Evolutionary conservation across 306 rosid genomes (phyloP).

Genomic region (Ormosia semicastrata): DNA sequence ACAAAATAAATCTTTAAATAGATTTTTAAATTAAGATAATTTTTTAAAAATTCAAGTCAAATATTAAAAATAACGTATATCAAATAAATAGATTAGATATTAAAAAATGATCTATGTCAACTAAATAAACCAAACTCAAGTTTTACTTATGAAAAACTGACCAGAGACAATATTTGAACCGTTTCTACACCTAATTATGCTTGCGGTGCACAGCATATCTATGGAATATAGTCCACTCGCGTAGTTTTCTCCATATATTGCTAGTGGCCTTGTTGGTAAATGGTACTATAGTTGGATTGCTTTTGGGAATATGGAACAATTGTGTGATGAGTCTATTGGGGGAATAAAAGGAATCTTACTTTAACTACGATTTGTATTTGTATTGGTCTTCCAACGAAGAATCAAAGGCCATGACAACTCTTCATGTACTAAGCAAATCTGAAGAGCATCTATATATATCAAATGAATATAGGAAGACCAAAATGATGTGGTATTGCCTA

Average conservation of each 20-base stretch:
- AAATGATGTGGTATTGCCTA: constrained; percentile 48
- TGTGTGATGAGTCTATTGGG: constrained; percentile 27
- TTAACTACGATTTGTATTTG: not conserved
- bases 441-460: constrained; percentile 15
- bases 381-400: constrained; percentile 28
- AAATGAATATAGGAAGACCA: constrained; percentile 8
- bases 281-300: not conserved
- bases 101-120: no score
- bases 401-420: constrained; percentile 32
- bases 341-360: constrained; percentile 32
- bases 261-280: constrained; percentile 25
- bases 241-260: not conserved
- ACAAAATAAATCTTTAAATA: no score
- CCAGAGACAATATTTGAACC: no score
- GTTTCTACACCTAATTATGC: no score
- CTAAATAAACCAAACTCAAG: no score
- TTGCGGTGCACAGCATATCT: not conserved
- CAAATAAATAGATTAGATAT: no score
- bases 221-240: not conserved
- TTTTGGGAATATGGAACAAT: constrained; percentile 12
- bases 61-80: no score
- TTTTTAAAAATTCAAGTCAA: no score
- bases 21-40: no score
- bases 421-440: constrained; percentile 20
- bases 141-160: no score